A percentile compares a stretch with the other conserved stretches of the same genome.
phyloP scores from a whole-genome alignment of 768 basidiomycete species.

The Leucocoprinus leucothites region DNA sequence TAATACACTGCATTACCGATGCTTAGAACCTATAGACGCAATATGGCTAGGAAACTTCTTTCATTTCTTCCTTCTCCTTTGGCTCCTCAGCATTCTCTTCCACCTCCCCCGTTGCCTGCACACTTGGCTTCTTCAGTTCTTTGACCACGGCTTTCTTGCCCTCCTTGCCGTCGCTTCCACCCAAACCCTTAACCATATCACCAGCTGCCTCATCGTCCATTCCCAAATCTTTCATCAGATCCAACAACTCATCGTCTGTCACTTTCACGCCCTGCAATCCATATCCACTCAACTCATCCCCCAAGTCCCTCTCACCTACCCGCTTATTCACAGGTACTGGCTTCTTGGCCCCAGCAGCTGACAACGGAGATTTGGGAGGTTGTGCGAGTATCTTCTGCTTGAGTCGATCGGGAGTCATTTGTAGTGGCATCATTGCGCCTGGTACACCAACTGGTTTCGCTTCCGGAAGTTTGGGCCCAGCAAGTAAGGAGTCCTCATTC shows the following conservation, averaged over 20 bases:
- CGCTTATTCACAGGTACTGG: conserved; percentile 52
- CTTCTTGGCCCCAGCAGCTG: conserved; percentile 24
- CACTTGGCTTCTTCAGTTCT: conserved; percentile 4
- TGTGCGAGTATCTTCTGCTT: conserved; percentile 51
- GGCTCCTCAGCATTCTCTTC: conserved; percentile 9
- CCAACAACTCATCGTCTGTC: conserved; percentile 69
- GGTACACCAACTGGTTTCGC: conserved; percentile 75
- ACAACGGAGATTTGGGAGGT: conserved; percentile 39
- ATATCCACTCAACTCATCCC: conserved; percentile 64
- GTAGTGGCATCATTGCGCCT: conserved; percentile 67
- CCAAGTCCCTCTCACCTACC: conserved; percentile 56
- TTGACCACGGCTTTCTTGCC: conserved; percentile 10
- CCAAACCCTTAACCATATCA: conserved; percentile 67
- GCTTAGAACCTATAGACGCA: too few species aligned
- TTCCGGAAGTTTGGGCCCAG: conserved; percentile 37
- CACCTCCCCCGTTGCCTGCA: conserved; percentile 8
- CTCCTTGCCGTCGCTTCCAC: conserved; percentile 19
- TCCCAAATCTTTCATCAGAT: conserved; percentile 72
- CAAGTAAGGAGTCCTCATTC: conserved; percentile 34
- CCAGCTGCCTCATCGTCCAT: conserved; percentile 75
- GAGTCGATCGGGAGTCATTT: conserved; percentile 80
- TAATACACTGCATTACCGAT: background rate
- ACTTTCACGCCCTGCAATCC: conserved; percentile 77
- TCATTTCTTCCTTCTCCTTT: conserved; percentile 10
- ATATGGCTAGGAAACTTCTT: background rate